These are phyloP conservation scores for Metschnikowia drakensbergensis DNA, from an alignment of 805 yeast genomes.

Conservation along the genomic window DNA sequence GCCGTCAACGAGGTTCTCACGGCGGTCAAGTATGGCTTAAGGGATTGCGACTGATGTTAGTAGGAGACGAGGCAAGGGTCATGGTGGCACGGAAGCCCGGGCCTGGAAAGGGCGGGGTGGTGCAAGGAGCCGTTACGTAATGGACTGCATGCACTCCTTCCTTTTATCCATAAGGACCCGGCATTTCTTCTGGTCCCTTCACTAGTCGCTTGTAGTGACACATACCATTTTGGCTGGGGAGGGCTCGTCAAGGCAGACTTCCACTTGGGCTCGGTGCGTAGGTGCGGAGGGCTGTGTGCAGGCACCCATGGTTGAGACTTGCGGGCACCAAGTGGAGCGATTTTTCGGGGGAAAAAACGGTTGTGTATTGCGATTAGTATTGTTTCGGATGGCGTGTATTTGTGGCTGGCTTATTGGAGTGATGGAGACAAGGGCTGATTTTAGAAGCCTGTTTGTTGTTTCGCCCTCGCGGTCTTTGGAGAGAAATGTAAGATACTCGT, in stretches of 20 bases:
- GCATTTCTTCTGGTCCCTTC: no score
- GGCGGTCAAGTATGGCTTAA: conserved; percentile 90
- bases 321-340: background rate
- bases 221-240: conserved; percentile 4
- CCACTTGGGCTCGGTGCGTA: background rate
- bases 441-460: background rate
- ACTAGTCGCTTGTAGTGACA: background rate
- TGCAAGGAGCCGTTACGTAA: no score
- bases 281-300: conserved; percentile 3
- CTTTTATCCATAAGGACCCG: no score
- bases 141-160: no score
- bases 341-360: no score
- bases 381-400: background rate
- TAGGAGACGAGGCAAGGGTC: background rate
- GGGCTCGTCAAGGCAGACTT: background rate
- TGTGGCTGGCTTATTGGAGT: background rate
- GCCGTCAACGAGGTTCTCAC: conserved; percentile 92
- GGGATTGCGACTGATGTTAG: conserved; percentile 78
- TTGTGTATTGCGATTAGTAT: no score
- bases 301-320: background rate
- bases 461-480: background rate
- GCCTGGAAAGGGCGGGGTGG: no score
- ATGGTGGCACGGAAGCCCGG: no score
- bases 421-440: background rate
- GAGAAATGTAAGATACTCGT: background rate